Percentiles rank a stretch among this genome's conserved stretches.
Evolutionary conservation across 2,329 filamentous ascomycete genomes (phyloP).

Genomic region (Apiospora hydei): DNA sequence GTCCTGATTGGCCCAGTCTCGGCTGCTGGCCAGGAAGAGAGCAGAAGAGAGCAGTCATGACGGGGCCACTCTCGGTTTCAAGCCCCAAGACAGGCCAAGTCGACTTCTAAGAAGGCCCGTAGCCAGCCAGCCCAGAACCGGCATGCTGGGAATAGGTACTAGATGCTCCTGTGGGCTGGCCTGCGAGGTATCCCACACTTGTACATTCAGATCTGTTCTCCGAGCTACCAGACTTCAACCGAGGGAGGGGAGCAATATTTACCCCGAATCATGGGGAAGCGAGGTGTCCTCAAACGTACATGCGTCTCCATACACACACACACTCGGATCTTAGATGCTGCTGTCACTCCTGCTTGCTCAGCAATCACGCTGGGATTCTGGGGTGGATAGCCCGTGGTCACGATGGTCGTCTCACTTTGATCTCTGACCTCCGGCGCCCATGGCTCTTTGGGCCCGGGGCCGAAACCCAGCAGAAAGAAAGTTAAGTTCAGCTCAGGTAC

Average conservation of each 20-base stretch:
- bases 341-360: background rate
- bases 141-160: background rate
- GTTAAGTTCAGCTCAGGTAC: slow-evolving; percentile 15
- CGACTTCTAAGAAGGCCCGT: background rate
- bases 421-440: slow-evolving; percentile 11
- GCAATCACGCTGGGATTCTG: background rate
- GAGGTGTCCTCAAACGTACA: background rate
- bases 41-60: slow-evolving; percentile 4
- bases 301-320: background rate
- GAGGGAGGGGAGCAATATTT: background rate
- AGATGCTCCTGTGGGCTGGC: background rate
- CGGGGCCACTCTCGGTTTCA: slow-evolving; percentile 17
- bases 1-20: background rate
- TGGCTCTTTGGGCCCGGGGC: background rate
- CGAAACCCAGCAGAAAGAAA: background rate
- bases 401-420: slow-evolving; percentile 12
- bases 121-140: slow-evolving; percentile 6
- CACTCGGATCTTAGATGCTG: background rate
- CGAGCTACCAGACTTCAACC: background rate
- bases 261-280: slow-evolving; percentile 16
- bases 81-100: slow-evolving; percentile 18
- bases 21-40: background rate
- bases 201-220: background rate
- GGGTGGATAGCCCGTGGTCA: background rate
- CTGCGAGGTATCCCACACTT: background rate